phyloP scores from a whole-genome alignment of 768 basidiomycete genomes.

The Hypholoma fasciculare region DNA sequence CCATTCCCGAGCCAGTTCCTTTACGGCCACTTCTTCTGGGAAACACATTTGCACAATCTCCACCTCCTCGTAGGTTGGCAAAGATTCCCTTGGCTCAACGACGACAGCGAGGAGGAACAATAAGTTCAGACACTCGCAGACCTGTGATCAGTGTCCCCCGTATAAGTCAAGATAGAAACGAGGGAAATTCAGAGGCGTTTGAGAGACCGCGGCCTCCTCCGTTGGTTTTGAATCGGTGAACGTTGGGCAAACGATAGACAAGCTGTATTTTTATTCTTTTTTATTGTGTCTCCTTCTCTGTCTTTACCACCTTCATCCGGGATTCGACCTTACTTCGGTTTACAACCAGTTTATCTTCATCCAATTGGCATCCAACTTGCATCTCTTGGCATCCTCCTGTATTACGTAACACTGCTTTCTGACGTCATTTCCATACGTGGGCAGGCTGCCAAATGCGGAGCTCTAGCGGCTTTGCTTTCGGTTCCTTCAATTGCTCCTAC shows the following conservation, averaged over 20 bases:
- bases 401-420: neutral
- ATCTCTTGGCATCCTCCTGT: conserved; percentile 6
- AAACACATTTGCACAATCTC: conserved; percentile 22
- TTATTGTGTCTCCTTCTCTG: neutral
- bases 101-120: conserved; percentile 20
- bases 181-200: conserved; percentile 26
- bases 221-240: conserved; percentile 3
- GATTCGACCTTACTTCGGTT: neutral
- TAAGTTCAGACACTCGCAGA: conserved; percentile 23
- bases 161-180: conserved; percentile 16
- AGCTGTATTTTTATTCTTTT: neutral
- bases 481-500: conserved; percentile 18
- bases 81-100: conserved; percentile 30
- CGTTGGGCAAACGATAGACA: neutral
- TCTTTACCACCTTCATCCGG: conserved; percentile 5
- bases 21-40: conserved; percentile 36
- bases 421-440: conserved; percentile 10
- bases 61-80: conserved; percentile 21
- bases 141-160: conserved; percentile 31
- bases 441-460: neutral
- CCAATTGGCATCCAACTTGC: too few species aligned
- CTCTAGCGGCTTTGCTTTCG: neutral
- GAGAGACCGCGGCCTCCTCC: conserved; percentile 47
- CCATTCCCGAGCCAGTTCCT: neutral
- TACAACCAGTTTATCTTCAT: too few species aligned